Percentiles rank a stretch among this genome's conserved stretches.
Evolutionary conservation across 73 alveolate species (phyloP).

Genomic region (Stentor roeselii): DNA sequence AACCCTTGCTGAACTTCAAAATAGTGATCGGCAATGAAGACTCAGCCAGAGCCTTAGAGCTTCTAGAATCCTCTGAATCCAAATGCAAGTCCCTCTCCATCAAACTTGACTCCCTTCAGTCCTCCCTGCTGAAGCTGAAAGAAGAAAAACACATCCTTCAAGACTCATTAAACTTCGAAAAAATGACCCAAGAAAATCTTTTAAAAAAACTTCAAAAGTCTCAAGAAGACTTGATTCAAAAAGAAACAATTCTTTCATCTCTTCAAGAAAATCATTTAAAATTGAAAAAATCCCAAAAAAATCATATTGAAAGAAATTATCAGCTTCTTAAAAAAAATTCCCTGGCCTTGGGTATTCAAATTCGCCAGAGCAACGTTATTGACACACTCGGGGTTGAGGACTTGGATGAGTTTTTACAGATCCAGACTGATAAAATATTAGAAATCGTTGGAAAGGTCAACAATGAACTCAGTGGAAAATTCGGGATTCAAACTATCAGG

Average conservation of each 20-base stretch:
- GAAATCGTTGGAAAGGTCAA: background rate
- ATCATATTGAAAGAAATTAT: background rate
- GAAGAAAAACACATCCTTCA: background rate
- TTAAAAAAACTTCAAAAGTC: background rate
- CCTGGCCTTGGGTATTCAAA: background rate
- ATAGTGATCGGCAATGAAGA: conserved; percentile 22
- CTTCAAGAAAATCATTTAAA: background rate
- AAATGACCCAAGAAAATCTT: background rate
- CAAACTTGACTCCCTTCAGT: background rate
- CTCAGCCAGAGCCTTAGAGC: background rate
- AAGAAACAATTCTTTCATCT: background rate
- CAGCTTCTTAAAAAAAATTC: background rate
- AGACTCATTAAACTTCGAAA: background rate
- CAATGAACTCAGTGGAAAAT: background rate
- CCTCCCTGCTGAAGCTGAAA: background rate
- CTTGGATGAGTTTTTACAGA: background rate
- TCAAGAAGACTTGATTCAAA: background rate
- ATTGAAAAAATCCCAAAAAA: background rate
- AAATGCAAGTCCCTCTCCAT: background rate
- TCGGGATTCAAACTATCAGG: background rate
- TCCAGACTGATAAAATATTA: background rate
- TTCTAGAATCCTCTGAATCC: background rate
- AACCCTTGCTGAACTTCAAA: background rate
- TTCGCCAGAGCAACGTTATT: conserved; percentile 1
- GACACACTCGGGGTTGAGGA: conserved; percentile 14